Conservation (phyloP, 345 rosid genomes). For the Hibiscus syriacus region DNA sequence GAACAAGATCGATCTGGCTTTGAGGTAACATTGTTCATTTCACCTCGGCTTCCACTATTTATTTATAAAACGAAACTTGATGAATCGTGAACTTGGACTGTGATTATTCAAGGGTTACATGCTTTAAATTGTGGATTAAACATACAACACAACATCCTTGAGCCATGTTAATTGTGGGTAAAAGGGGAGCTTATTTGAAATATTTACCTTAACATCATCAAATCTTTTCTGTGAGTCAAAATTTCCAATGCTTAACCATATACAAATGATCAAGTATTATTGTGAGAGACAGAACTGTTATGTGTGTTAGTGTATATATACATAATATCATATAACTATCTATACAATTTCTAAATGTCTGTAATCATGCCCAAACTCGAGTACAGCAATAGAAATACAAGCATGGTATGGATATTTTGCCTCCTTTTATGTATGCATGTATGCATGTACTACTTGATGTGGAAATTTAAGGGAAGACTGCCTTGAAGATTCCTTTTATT, state of each 20-base stretch:
- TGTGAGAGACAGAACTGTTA: not conserved
- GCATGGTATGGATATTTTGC: not conserved
- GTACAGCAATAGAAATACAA: not conserved
- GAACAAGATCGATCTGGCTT: too few relatives aligned
- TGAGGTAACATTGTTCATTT: too few relatives aligned
- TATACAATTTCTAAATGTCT: not conserved
- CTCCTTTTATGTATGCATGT: not conserved
- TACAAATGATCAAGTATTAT: not conserved
- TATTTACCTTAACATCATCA: not conserved
- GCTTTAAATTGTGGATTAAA: too few relatives aligned
- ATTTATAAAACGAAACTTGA: too few relatives aligned
- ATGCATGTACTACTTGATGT: not conserved
- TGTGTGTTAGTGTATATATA: not conserved
- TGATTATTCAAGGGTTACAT: too few relatives aligned
- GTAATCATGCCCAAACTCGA: not conserved
- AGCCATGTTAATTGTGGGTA: too few relatives aligned
- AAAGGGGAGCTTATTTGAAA: too few relatives aligned
- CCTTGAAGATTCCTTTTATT: not conserved
- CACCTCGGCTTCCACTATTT: too few relatives aligned
- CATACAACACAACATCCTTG: too few relatives aligned
- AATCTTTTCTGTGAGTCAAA: not conserved
- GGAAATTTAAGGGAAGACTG: not conserved
- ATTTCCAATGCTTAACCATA: not conserved
- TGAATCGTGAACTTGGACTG: too few relatives aligned
- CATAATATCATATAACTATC: not conserved